Evolutionary conservation across 2,329 filamentous ascomycete species (phyloP).

Genomic region (Truncatella angustata): DNA sequence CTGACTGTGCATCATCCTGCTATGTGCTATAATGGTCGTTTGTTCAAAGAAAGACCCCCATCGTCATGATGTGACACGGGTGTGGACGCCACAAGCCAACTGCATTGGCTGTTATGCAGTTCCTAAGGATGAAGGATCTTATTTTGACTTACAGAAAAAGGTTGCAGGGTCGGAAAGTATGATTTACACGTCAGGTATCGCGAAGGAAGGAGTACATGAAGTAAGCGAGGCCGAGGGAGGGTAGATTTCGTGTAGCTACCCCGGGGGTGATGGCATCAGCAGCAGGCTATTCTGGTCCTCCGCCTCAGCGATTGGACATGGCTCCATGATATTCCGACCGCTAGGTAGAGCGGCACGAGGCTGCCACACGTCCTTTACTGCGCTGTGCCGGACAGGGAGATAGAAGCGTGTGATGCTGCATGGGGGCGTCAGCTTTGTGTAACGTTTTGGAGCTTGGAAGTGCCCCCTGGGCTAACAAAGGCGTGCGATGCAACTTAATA

Average conservation of each 20-base stretch:
- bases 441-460: too few relatives aligned
- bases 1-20: not conserved
- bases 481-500: too few relatives aligned
- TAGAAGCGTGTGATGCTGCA: too few relatives aligned
- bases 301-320: not conserved
- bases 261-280: not conserved
- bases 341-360: too few relatives aligned
- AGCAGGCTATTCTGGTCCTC: not conserved
- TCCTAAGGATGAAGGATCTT: not conserved
- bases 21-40: not conserved
- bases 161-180: not conserved
- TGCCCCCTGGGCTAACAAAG: too few relatives aligned
- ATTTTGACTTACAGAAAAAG: not conserved
- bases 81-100: not conserved
- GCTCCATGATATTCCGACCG: too few relatives aligned
- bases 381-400: too few relatives aligned
- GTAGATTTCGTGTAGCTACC: not conserved
- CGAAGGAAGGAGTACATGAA: not conserved
- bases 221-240: not conserved
- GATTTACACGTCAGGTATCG: not conserved
- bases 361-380: too few relatives aligned
- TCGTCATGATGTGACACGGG: too few relatives aligned
- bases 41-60: not conserved
- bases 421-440: too few relatives aligned
- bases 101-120: not conserved